Percentiles rank a stretch among this genome's conserved stretches.
phyloP scores from a whole-genome alignment of 2,329 filamentous ascomycete species.

The Leptosphaerulina australis region DNA sequence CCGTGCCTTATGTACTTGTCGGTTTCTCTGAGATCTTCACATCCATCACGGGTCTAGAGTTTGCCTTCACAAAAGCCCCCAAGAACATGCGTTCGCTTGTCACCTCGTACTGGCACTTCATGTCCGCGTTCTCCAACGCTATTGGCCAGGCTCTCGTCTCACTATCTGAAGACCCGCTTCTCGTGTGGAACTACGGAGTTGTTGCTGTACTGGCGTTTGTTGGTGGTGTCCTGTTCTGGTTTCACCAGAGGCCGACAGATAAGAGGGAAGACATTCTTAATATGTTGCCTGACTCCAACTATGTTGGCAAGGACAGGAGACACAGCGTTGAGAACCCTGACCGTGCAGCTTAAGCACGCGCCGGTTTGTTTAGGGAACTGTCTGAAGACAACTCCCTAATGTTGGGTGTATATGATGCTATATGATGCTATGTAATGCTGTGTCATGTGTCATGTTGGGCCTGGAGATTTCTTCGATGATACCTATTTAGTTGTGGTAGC shows the following conservation, averaged over 20 bases:
- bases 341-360: conserved; percentile 16
- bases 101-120: conserved; percentile 70
- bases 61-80: conserved; percentile 78
- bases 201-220: conserved; percentile 67
- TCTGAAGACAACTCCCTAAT: too few species aligned
- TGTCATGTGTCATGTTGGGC: conserved; percentile 1
- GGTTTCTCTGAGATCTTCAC: conserved; percentile 65
- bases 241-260: conserved; percentile 70
- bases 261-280: conserved; percentile 72
- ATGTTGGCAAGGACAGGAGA: conserved; percentile 40
- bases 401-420: not conserved
- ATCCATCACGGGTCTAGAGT: conserved; percentile 70
- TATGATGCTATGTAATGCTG: conserved; percentile 8
- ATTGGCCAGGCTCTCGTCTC: conserved; percentile 71
- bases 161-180: conserved; percentile 66
- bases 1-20: conserved; percentile 58
- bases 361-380: not conserved
- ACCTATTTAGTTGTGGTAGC: conserved; percentile 16
- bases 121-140: conserved; percentile 71
- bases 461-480: conserved; percentile 10
- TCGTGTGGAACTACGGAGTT: conserved; percentile 74
- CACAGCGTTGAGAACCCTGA: conserved; percentile 32
- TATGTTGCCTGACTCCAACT: conserved; percentile 55
- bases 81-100: conserved; percentile 83
- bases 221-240: conserved; percentile 71